Evolutionary conservation across 805 yeast species (phyloP), one percentile per base, ranked within the genome.

Genomic region (Saturnispora sanitii): DNA sequence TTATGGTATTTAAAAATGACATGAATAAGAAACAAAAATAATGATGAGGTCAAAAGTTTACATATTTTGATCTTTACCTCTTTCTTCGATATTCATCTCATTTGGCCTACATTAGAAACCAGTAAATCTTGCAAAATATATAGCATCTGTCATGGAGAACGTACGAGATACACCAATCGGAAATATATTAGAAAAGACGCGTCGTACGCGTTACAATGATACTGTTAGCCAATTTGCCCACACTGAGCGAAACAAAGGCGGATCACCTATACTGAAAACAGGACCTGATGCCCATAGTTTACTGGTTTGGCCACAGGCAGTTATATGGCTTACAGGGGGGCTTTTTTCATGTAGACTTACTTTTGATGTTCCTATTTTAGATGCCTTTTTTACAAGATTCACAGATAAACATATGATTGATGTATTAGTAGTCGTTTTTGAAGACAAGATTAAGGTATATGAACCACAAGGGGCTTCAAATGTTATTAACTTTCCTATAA

Each of bases 401-500:
- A 60, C 55, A 45, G 31, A 52, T 40, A 23, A 32, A 15, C 31
- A 33, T n/a, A 17, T 6, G 8, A 23, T 26, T 8, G 33, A 41
- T 19, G 51, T 48, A 2, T 21, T 85, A 33, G 82, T 75, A 2
- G 77, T 86, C 1, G 70, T 85, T 23, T 58, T 82, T 37, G 57
- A 58, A 31, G 81, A 77, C 41, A 65, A 74, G 5, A 82, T 82
- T 0, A 66, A 79, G 44, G 67, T 84, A 1, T 84, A 80, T 54
- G 71, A 72, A 42, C 58, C 61, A 4, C 71, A 72, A 44, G 92
- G 92, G 2, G 67, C 73, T 22, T 65, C 73, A 1, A 73, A 73
- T 43, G 67, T 72, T 1, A 71, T 79, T 9, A 77, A 76, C 48
- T 73, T 87, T 46, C 94, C 96, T 0, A 83, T 86, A 47, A 62